A percentile compares a stretch with the other conserved stretches of the same genome.
phyloP scores from a whole-genome alignment of 192 early-diverging fungal species.

The Kickxella alabastrina region DNA sequence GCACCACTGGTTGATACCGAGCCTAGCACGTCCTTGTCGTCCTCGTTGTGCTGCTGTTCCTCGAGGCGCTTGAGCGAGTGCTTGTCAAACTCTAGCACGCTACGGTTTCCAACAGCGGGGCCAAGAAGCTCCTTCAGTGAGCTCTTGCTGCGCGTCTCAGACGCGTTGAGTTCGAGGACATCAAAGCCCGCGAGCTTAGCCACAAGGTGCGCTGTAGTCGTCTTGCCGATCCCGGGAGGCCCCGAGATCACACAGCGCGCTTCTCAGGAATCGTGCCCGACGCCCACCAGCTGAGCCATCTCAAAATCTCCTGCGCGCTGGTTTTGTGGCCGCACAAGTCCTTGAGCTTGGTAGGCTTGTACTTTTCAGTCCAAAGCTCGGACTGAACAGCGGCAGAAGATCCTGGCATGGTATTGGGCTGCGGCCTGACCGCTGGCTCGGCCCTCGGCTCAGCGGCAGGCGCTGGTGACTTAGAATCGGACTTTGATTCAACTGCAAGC shows the following conservation, averaged over 20 bases:
- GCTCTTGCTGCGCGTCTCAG: conserved; percentile 89
- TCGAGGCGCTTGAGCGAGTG: conserved; percentile 17
- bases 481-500: too few species aligned
- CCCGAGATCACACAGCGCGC: conserved; percentile 83
- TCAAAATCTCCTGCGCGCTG: conserved; percentile 60
- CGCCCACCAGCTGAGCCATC: conserved; percentile 79
- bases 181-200: conserved; percentile 76
- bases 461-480: background rate
- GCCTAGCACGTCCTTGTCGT: conserved; percentile 18
- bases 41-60: conserved; percentile 20
- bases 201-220: conserved; percentile 90
- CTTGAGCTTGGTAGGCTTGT: conserved; percentile 70
- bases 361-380: conserved; percentile 92
- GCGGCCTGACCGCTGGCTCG: background rate
- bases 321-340: conserved; percentile 89
- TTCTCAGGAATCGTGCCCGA: conserved; percentile 14
- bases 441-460: conserved; percentile 1
- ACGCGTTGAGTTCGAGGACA: conserved; percentile 94
- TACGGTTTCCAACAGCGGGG: conserved; percentile 57
- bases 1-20: conserved; percentile 18
- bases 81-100: conserved; percentile 57
- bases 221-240: conserved; percentile 97
- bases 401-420: conserved; percentile 2
- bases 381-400: conserved; percentile 2
- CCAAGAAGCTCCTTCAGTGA: conserved; percentile 61